Evolutionary conservation across 1,284 basidiomycete genomes (phyloP).

Genomic region (Mycena sp.): DNA sequence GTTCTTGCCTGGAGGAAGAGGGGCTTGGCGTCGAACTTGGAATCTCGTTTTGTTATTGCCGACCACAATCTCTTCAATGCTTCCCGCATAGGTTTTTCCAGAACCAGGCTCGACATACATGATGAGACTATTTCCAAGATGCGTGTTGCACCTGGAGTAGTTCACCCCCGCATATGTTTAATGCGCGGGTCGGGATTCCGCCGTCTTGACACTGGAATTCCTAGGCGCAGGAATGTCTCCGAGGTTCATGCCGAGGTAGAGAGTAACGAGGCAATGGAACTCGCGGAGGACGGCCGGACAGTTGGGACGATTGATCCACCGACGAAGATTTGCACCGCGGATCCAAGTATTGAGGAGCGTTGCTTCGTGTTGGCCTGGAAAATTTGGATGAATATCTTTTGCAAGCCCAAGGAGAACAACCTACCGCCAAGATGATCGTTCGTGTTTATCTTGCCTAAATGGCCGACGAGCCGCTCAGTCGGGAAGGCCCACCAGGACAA

Average conservation of each 20-base stretch:
- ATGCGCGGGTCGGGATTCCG: slow-evolving; percentile 16
- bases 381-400: not conserved
- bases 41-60: not conserved
- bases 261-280: slow-evolving; percentile 3
- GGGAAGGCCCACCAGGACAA: slow-evolving; percentile 12
- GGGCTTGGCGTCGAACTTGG: slow-evolving; percentile 21
- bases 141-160: slow-evolving; percentile 25
- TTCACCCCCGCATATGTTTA: slow-evolving; percentile 21
- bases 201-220: not conserved
- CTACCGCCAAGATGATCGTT: slow-evolving; percentile 41
- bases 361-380: slow-evolving; percentile 17
- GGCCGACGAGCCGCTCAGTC: not conserved
- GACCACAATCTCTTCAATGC: slow-evolving; percentile 24
- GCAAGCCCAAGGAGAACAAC: not conserved
- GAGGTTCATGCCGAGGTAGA: slow-evolving; percentile 8
- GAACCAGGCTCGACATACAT: not conserved
- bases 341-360: slow-evolving; percentile 13
- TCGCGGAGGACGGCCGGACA: slow-evolving; percentile 7
- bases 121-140: slow-evolving; percentile 35
- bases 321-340: slow-evolving; percentile 18
- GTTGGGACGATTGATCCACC: slow-evolving; percentile 10
- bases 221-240: not conserved
- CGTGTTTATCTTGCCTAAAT: not conserved
- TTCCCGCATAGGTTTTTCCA: slow-evolving; percentile 17
- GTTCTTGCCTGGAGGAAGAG: slow-evolving; percentile 7